phyloP scores from a whole-genome alignment of 1,284 basidiomycete species.

The Heterobasidion annosum region DNA sequence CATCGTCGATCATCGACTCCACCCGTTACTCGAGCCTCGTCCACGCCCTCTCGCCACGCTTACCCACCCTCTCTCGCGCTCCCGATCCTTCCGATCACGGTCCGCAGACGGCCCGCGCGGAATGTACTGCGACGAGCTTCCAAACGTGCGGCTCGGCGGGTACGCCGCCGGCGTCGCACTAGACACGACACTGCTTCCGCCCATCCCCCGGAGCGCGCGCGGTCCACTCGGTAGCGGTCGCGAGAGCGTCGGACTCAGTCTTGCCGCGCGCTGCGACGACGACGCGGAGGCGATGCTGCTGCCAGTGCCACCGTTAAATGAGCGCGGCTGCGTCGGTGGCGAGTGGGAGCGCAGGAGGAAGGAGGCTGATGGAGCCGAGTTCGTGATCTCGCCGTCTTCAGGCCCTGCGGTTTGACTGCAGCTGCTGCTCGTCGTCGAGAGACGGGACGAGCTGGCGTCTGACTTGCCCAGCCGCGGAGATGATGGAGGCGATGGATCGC shows the following conservation, averaged over 20 bases:
- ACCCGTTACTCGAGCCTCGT: slow-evolving; percentile 6
- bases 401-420: not conserved
- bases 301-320: slow-evolving; percentile 19
- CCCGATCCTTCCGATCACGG: slow-evolving; percentile 9
- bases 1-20: slow-evolving; percentile 7
- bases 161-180: not conserved
- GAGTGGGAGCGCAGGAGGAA: slow-evolving; percentile 24
- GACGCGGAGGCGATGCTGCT: slow-evolving; percentile 16
- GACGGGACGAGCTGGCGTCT: not conserved
- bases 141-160: not conserved
- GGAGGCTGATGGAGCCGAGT: not conserved
- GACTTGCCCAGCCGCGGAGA: not conserved
- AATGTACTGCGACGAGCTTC: not conserved
- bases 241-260: slow-evolving; percentile 14
- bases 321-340: slow-evolving; percentile 39
- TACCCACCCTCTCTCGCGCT: slow-evolving; percentile 9
- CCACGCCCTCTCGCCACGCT: slow-evolving; percentile 6
- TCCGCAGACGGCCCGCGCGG: slow-evolving; percentile 12
- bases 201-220: slow-evolving; percentile 33
- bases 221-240: slow-evolving; percentile 42
- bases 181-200: not conserved
- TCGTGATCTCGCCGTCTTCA: slow-evolving; percentile 4
- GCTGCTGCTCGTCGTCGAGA: not conserved
- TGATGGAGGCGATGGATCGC: not conserved
- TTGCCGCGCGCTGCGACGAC: slow-evolving; percentile 17